Evolutionary conservation across 2,329 filamentous ascomycete species (phyloP), one percentile per base, ranked within the genome.

Genomic region (Ceratocystis smalleyi): DNA sequence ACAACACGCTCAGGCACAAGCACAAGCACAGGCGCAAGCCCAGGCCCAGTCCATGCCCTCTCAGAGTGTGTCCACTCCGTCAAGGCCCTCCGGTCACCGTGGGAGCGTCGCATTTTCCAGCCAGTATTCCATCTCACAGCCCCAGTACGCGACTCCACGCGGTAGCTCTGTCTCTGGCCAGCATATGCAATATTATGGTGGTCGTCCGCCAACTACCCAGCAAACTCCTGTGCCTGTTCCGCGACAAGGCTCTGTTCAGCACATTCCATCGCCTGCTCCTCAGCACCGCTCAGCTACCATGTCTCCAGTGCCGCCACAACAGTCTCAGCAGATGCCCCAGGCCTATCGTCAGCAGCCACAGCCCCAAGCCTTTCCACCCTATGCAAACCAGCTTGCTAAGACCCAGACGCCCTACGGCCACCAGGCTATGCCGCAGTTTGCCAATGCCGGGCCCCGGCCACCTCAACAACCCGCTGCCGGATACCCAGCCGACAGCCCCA

Each of bases 361-460:
- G 24, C 62, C 63, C 5, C 54, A 64, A 5, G 49, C 57, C 2
- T 76, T 79, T 43, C 75, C 78, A 64, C 83, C 81, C 69, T 82
- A 78, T 67, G 75, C 77, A 3, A 77, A 78, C 6, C 79, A 79
- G 68, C 73, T 81, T 62, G 77, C 75, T 60, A 83, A 83, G 69
- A 74, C 77, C 10, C 78, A 80, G 65, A 77, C 77, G 6, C 76
- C 78, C 0, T 83, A 80, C 65, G 77, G 78, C 10, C 80, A 82
- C 65, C 75, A 79, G 67, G 77, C 74, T 67, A 77, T 80, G 72
- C 74, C 74, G 8, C 75, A 79, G 57, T 81, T 77, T 66, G 75
- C 75, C 40, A 64, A 65, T 45, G 35, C 59, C 19, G 61, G 32
- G 5, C 65, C 47, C 47, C 55, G 62, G 40, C 54, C 54, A 55